Percentiles rank a stretch among this genome's conserved stretches.
phyloP scores from a whole-genome alignment of 768 basidiomycete species.

The Panaeolus papilionaceus region DNA sequence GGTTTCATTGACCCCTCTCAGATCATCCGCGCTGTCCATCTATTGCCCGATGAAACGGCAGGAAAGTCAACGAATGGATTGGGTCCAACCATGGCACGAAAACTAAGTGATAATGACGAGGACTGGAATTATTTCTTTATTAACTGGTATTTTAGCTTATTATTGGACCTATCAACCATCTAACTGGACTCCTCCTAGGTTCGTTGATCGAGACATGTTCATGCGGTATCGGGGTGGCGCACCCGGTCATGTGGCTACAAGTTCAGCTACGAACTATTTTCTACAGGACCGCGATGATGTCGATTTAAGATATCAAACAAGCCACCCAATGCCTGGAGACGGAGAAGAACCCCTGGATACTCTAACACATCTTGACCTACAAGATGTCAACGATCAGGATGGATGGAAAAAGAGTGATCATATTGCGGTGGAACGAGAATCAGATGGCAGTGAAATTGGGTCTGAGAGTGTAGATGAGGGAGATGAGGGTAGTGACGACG shows the following conservation, averaged over 20 bases:
- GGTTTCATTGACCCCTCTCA: slow-evolving; percentile 50
- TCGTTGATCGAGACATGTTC: slow-evolving; percentile 38
- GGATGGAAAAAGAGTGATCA: slow-evolving; percentile 23
- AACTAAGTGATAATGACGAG: slow-evolving; percentile 17
- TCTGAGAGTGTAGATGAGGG: slow-evolving; percentile 26
- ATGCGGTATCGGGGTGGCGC: slow-evolving; percentile 35
- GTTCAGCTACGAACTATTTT: slow-evolving; percentile 3
- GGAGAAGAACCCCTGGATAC: slow-evolving; percentile 28
- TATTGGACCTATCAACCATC: neutral
- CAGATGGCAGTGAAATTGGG: slow-evolving; percentile 42
- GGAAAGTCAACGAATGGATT: slow-evolving; percentile 26
- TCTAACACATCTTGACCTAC: slow-evolving; percentile 24
- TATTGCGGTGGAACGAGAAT: slow-evolving; percentile 36
- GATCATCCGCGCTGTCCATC: slow-evolving; percentile 43
- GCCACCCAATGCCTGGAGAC: too few species aligned
- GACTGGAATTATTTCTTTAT: slow-evolving; percentile 44
- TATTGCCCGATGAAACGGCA: slow-evolving; percentile 39
- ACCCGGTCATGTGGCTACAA: slow-evolving; percentile 32
- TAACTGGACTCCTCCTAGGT: slow-evolving; percentile 25
- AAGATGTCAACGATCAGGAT: slow-evolving; percentile 24
- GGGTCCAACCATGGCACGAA: slow-evolving; percentile 17
- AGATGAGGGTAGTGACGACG: slow-evolving; percentile 35
- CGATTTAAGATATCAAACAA: neutral
- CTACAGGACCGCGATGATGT: neutral
- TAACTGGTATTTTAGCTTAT: slow-evolving; percentile 37